Evolutionary conservation across 805 yeast genomes (phyloP), one percentile per base, ranked within the genome.

Genomic region (Hanseniaspora mollemarum): DNA sequence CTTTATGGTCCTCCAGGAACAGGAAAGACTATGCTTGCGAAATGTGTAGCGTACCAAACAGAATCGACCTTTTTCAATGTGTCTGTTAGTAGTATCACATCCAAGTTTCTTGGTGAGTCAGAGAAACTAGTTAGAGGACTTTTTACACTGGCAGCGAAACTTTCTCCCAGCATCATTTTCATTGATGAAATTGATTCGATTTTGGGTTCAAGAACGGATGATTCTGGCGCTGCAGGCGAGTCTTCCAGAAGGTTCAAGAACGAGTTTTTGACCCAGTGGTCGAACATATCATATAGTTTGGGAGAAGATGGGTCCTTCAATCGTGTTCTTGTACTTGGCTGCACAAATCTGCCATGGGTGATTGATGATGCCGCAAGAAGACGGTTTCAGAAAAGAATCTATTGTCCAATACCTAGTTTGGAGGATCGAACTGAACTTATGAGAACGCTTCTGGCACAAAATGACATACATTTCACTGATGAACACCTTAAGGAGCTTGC

Each of bases 1-100:
- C 67, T 90, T 38, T 90, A 87, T 69, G 98, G 98, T 0, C 97
- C 98, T 2, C 96, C 97, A 0, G 98, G 98, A n/a, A 90, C 97
- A 0, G 97, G 97, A 52, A 90, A 92, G 62, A 88, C 96, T 0
- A 88, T 90, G 97, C 74, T 90, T 57, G 96, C 96, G 0, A 73
- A 95, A 56, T 95, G 97, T 0, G 96, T 92, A 2, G 97, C 96
- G 2, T 85, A 94, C 2, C 97, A 92, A 68, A 83, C 95, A 7
- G 81, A 83, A 54, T 86, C 95, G 0, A 88, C 96, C 0, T 90
- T 90, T 62, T 90, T 90, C 65, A 79, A 92, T 22, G 87, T 90
- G 29, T 81, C 90, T 56, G 94, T 96, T 1, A 85, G 95, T 0
- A 82, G 94, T 4, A 71, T 90, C 55, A 83, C 95, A 2, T 87